Conservation (phyloP, 352 stramenopile genomes). For the Pythium aristosporum region DNA sequence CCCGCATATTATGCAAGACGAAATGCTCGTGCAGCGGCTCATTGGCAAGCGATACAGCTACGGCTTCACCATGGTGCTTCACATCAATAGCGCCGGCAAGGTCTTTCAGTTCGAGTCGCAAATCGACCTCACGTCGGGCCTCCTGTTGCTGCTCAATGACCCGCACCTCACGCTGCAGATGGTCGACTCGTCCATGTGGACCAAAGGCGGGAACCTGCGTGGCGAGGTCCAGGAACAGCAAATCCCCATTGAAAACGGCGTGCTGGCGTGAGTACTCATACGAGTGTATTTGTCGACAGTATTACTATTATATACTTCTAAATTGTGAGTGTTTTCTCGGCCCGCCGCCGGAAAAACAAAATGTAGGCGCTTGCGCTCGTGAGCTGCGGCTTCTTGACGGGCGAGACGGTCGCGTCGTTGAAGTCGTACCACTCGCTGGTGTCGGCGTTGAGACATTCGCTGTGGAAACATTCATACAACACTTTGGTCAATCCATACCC, state of each 20-base stretch:
- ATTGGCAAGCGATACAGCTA: constrained; percentile 47
- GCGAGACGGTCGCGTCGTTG: constrained; percentile 69
- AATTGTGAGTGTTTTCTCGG: constrained; percentile 64
- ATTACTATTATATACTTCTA: constrained; percentile 14
- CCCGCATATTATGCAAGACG: constrained; percentile 40
- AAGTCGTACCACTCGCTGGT: constrained; percentile 81
- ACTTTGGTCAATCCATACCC: background rate
- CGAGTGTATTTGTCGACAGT: too few species aligned
- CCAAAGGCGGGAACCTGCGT: constrained; percentile 35
- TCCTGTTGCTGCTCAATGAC: constrained; percentile 37
- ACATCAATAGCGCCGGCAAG: constrained; percentile 33
- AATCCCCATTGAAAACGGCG: constrained; percentile 39
- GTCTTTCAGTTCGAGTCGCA: constrained; percentile 51
- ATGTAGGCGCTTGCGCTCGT: constrained; percentile 74
- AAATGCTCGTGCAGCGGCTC: constrained; percentile 43
- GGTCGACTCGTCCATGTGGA: constrained; percentile 36
- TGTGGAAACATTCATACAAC: constrained; percentile 15
- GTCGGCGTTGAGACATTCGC: constrained; percentile 67
- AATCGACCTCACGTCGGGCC: constrained; percentile 38
- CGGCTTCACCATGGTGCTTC: constrained; percentile 37
- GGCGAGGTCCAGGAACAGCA: constrained; percentile 36
- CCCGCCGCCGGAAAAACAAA: constrained; percentile 68
- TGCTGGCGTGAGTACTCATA: constrained; percentile 5
- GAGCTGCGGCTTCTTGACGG: constrained; percentile 62
- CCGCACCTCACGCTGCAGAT: constrained; percentile 34